phyloP scores from a whole-genome alignment of 768 basidiomycete species.

The Daedaleopsis nitida region DNA sequence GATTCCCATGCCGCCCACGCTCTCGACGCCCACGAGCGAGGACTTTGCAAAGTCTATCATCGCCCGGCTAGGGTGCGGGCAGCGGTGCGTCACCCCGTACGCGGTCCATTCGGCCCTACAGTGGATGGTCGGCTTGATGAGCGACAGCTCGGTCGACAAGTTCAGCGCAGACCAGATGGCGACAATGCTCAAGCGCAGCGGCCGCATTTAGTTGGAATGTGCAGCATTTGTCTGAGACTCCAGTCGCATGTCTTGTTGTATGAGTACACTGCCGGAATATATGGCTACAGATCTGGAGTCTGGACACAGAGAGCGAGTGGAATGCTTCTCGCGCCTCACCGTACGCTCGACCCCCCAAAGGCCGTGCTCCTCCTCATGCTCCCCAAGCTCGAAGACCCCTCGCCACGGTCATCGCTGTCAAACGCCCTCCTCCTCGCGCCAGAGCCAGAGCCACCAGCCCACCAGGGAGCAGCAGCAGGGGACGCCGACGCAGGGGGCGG shows the following conservation, averaged over 20 bases:
- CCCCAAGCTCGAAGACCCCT: slow-evolving; percentile 71
- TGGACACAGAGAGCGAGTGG: neutral
- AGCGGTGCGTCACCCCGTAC: slow-evolving; percentile 22
- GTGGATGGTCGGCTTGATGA: slow-evolving; percentile 7
- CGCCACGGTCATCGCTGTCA: slow-evolving; percentile 55
- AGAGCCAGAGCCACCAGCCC: slow-evolving; percentile 1
- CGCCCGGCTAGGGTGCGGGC: slow-evolving; percentile 25
- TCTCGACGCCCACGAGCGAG: slow-evolving; percentile 20
- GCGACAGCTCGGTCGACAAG: slow-evolving; percentile 14
- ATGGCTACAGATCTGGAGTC: neutral
- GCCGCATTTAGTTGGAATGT: no score
- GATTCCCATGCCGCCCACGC: slow-evolving; percentile 4
- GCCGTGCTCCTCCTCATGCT: slow-evolving; percentile 77
- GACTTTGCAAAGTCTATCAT: slow-evolving; percentile 24
- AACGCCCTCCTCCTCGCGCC: slow-evolving; percentile 17
- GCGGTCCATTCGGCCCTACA: slow-evolving; percentile 22
- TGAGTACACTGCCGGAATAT: neutral
- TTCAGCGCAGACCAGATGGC: slow-evolving; percentile 15
- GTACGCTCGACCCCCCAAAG: slow-evolving; percentile 73
- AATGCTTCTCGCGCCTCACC: slow-evolving; percentile 37
- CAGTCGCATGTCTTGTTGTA: no score
- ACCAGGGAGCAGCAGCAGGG: no score
- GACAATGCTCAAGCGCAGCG: neutral
- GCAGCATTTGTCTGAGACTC: no score
- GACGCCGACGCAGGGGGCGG: slow-evolving; percentile 31